phyloP scores from a whole-genome alignment of 2,329 filamentous ascomycete genomes.

The Endocalyx cinctus region DNA sequence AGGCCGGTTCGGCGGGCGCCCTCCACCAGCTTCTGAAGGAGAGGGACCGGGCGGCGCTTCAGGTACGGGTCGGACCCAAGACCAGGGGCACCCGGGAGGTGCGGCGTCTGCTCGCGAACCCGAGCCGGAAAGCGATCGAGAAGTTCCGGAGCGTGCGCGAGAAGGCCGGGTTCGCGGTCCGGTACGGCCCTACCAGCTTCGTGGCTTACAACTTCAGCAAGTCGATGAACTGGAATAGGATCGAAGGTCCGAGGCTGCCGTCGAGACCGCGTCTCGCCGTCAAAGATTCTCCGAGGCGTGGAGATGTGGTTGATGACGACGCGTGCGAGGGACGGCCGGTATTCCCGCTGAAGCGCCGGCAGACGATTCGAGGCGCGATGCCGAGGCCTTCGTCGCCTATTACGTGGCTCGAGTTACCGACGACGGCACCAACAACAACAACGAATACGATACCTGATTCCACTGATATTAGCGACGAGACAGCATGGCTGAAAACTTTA shows the following conservation, averaged over 20 bases:
- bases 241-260: slow-evolving; percentile 4
- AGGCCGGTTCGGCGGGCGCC: slow-evolving; percentile 9
- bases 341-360: no score
- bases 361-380: no score
- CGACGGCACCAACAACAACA: not conserved
- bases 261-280: slow-evolving; percentile 15
- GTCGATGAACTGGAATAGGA: slow-evolving; percentile 14
- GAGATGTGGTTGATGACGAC: not conserved
- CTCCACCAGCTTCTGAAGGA: slow-evolving; percentile 10
- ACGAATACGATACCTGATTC: slow-evolving; percentile 5
- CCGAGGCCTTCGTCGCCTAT: slow-evolving; percentile 8
- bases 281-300: no score
- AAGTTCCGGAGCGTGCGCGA: slow-evolving; percentile 8
- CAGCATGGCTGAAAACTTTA: not conserved
- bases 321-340: not conserved
- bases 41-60: slow-evolving; percentile 11
- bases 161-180: slow-evolving; percentile 11
- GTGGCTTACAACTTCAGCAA: slow-evolving; percentile 17
- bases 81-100: slow-evolving; percentile 15
- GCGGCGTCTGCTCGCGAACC: slow-evolving; percentile 12
- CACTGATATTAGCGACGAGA: slow-evolving; percentile 1
- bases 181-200: slow-evolving; percentile 11
- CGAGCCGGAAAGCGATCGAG: slow-evolving; percentile 12
- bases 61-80: slow-evolving; percentile 9
- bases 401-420: slow-evolving; percentile 14